phyloP scores from a whole-genome alignment of 768 basidiomycete species.

The Tephrocybe sp. region DNA sequence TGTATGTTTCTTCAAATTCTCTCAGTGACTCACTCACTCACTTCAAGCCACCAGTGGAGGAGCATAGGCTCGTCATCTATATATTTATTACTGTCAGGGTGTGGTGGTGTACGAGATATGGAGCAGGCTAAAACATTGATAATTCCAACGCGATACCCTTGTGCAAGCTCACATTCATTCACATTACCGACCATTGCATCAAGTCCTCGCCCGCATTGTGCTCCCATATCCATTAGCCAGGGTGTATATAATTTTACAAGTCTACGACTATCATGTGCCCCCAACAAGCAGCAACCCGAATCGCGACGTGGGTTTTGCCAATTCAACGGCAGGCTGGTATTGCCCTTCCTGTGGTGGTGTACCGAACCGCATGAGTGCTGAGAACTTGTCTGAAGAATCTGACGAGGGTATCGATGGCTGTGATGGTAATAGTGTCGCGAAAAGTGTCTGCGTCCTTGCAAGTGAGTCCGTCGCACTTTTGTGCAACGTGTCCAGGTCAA shows the following conservation, averaged over 20 bases:
- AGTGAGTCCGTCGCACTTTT: conserved; percentile 42
- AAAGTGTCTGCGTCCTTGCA: conserved; percentile 57
- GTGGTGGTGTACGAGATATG: conserved; percentile 10
- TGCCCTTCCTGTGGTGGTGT: conserved; percentile 51
- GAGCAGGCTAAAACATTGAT: conserved; percentile 3
- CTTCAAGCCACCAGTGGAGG: conserved; percentile 62
- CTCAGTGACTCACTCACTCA: conserved; percentile 21
- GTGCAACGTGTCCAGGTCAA: conserved; percentile 11
- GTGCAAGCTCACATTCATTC: neutral
- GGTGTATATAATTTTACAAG: neutral
- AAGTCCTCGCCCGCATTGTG: neutral
- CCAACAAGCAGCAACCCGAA: conserved; percentile 76
- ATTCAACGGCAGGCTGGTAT: conserved; percentile 57
- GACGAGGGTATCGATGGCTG: conserved; percentile 20
- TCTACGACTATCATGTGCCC: conserved; percentile 27
- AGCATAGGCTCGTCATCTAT: conserved; percentile 46
- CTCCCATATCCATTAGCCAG: neutral
- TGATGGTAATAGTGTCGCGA: conserved; percentile 56
- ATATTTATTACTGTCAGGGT: conserved; percentile 11
- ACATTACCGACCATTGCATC: neutral
- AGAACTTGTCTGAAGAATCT: conserved; percentile 33
- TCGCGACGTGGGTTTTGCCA: conserved; percentile 70
- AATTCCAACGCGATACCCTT: neutral
- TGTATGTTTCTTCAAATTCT: conserved; percentile 63
- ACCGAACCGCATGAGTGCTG: conserved; percentile 56